These are phyloP conservation scores for Brassica carinata DNA, from an alignment of 345 rosid genomes.

Conservation along the genomic window DNA sequence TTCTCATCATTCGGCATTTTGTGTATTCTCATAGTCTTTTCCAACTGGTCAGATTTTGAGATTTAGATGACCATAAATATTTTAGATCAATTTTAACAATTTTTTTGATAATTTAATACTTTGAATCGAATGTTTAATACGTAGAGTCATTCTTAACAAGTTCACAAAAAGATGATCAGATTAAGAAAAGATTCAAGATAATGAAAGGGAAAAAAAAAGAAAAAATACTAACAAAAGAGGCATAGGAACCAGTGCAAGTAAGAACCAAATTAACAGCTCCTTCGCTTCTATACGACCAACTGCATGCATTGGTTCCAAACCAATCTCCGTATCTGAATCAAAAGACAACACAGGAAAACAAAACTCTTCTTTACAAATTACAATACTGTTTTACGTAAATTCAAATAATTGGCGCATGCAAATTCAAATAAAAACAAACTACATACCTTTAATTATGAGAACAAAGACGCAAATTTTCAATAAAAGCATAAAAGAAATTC, in stretches of 20 bases:
- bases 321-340: constrained; percentile 51
- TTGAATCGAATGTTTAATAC: too few relatives aligned
- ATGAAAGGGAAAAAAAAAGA: neutral
- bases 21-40: constrained; percentile 49
- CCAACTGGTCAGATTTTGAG: too few relatives aligned
- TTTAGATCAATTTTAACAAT: too few relatives aligned
- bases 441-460: neutral
- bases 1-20: constrained; percentile 49
- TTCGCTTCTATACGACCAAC: constrained; percentile 73
- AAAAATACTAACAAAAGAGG: constrained; percentile 52
- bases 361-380: neutral
- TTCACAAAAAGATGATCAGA: neutral
- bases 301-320: constrained; percentile 63
- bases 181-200: neutral
- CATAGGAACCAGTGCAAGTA: constrained; percentile 76
- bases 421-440: neutral
- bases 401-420: neutral
- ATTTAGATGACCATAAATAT: too few relatives aligned
- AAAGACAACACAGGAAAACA: constrained; percentile 4
- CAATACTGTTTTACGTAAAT: neutral
- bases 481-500: neutral
- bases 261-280: constrained; percentile 93
- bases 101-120: too few relatives aligned
- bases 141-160: neutral
- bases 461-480: neutral